Conservation (phyloP, 257 asterid species). For the Vinca minor region DNA sequence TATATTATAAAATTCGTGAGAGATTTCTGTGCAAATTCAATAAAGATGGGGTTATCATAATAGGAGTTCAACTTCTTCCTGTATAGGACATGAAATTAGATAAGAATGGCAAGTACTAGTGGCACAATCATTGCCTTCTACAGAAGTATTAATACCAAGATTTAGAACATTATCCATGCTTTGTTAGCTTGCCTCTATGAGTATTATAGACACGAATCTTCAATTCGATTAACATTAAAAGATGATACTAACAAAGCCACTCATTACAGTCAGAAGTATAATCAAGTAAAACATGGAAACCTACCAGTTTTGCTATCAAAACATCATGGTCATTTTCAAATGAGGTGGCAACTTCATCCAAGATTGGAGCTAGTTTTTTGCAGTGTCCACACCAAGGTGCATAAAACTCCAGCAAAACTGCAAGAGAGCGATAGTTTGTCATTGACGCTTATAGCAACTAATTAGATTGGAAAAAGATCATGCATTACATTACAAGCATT, state of each 20-base stretch:
- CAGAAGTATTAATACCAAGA: neutral
- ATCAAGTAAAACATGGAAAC: neutral
- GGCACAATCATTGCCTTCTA: neutral
- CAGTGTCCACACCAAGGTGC: slow-evolving; percentile 96
- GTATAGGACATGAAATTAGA: neutral
- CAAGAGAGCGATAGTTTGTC: neutral
- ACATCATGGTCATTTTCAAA: slow-evolving; percentile 49
- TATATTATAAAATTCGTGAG: neutral
- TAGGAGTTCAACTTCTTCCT: neutral
- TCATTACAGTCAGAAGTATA: neutral
- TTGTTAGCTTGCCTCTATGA: neutral
- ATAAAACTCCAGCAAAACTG: slow-evolving; percentile 71
- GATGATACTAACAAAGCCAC: neutral
- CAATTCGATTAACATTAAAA: neutral
- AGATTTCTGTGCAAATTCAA: no score
- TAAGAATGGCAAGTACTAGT: neutral
- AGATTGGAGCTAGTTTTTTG: slow-evolving; percentile 65
- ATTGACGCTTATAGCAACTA: neutral
- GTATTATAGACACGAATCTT: neutral
- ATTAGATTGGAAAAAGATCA: neutral
- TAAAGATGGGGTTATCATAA: neutral
- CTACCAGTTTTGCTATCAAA: slow-evolving; percentile 66
- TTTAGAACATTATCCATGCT: neutral
- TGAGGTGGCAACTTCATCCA: slow-evolving; percentile 74
- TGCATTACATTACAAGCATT: neutral